Evolutionary conservation across 164 flowering plant species (phyloP), one percentile per base, ranked within the genome.

Genomic region (Umbellularia californica): DNA sequence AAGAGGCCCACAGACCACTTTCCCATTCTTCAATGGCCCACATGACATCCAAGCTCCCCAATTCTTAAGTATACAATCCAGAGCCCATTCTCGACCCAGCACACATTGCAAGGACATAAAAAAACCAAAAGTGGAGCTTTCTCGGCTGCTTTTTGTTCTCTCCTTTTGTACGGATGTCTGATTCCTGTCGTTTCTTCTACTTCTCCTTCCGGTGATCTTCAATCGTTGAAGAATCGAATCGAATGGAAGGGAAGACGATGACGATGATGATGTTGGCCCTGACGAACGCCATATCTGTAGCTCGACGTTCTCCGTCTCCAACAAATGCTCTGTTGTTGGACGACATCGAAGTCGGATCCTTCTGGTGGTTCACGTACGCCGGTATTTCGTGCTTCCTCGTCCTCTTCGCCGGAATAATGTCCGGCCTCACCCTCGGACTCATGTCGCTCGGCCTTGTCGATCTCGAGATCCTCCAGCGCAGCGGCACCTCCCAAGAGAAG

Each of bases 371-470:
- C 51, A 52, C 68, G 27, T 83, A 83, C 69, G 83, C 79, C 5
- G 88, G 86, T 3, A 58, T 82, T 23, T 85, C 83, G 3, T 77
- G 83, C 58, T 28, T 82, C 1, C 84, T 85, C 52, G 86, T 85
- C 2, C 76, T 85, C 62, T 85, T 85, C 71, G 88, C 86, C 10
- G 88, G 88, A 10, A 80, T 83, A 68, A 85, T 85, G 88, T 85
- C 88, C 14, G 88, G 88, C 35, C 76, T 85, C 11, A 85, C 88
- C 9, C 75, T 85, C 14, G 88, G 88, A 0, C 68, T 85, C 65
- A 85, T 85, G 88, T 85, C 88, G 12, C 79, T 85, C 20, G 81
- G 86, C 2, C 84, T 83, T n/a, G 88, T 85, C 47, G 88, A 85
- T 23, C 86, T 83, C n/a, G 86, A 85, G 70, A 83, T 85, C 55